A percentile compares a stretch with the other conserved stretches of the same genome.
phyloP scores from a whole-genome alignment of 352 stramenopile genomes.

The Phytophthora brassicae region DNA sequence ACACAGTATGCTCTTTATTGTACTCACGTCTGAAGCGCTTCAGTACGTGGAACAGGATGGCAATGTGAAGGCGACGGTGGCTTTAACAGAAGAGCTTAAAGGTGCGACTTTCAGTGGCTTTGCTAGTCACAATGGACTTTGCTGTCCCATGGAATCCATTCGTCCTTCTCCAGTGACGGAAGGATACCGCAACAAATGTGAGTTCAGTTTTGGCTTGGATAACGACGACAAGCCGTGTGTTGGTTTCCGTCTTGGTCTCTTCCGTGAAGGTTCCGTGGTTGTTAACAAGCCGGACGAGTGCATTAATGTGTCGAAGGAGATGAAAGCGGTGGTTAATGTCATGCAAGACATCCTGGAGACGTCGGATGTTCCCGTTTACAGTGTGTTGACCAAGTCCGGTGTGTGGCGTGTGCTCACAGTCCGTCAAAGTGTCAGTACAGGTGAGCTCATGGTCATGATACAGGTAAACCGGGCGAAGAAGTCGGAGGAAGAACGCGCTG shows the following conservation, averaged over 20 bases:
- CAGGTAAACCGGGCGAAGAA: conserved; percentile 60
- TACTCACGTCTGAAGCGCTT: conserved; percentile 50
- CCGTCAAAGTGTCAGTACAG: conserved; percentile 62
- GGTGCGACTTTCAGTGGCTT: conserved; percentile 50
- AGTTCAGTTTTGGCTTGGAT: conserved; percentile 95
- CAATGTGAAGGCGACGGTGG: conserved; percentile 37
- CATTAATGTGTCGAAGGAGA: conserved; percentile 76
- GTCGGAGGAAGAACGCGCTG: conserved; percentile 35
- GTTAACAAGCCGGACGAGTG: conserved; percentile 70
- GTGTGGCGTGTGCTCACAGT: conserved; percentile 83
- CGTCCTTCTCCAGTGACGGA: conserved; percentile 78
- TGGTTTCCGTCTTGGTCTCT: conserved; percentile 86
- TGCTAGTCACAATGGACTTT: conserved; percentile 81
- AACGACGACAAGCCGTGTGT: conserved; percentile 72
- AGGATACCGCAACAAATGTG: conserved; percentile 97
- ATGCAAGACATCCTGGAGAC: conserved; percentile 67
- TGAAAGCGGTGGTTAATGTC: conserved; percentile 76
- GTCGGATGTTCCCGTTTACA: conserved; percentile 67
- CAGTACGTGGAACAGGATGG: conserved; percentile 43
- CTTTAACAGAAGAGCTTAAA: conserved; percentile 25
- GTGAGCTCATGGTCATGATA: conserved; percentile 80
- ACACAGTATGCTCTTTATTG: conserved; percentile 74
- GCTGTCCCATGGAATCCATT: conserved; percentile 88
- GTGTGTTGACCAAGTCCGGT: conserved; percentile 63
- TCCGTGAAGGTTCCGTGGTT: conserved; percentile 74